These are phyloP conservation scores for Skeletonema potamos DNA, from an alignment of 108 stramenopile species.

Conservation along the genomic window DNA sequence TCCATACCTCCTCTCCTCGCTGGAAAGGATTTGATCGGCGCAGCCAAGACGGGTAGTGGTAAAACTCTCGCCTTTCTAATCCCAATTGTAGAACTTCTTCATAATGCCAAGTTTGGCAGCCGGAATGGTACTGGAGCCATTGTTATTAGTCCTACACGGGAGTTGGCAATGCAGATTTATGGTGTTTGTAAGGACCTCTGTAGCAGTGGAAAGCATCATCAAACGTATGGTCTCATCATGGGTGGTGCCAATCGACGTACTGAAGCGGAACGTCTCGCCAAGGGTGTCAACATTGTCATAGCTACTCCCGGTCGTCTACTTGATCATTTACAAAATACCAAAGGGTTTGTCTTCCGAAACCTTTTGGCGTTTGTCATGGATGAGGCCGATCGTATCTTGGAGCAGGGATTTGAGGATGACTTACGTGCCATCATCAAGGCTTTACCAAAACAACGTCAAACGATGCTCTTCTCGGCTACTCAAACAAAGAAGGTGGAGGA, in stretches of 20 bases:
- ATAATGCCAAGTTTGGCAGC: conserved; percentile 86
- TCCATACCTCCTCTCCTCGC: conserved; percentile 91
- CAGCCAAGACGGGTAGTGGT: conserved; percentile 97
- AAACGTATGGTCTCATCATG: conserved; percentile 98
- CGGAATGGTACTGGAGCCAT: conserved; percentile 97
- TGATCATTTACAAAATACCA: conserved; percentile 98
- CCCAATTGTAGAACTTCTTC: conserved; percentile 91
- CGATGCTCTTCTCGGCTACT: conserved; percentile 98
- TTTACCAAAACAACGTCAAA: conserved; percentile 96
- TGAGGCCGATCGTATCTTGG: conserved; percentile 98
- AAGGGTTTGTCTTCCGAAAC: conserved; percentile 35
- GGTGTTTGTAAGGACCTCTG: conserved; percentile 94
- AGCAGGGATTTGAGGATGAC: conserved; percentile 99
- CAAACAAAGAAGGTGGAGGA: conserved; percentile 99
- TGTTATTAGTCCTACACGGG: conserved; percentile 96
- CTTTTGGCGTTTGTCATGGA: conserved; percentile 94
- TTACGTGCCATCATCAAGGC: conserved; percentile 94
- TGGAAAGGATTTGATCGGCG: conserved; percentile 97
- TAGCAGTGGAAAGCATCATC: conserved; percentile 66
- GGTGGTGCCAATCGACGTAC: conserved; percentile 96
- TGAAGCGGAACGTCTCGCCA: conserved; percentile 95
- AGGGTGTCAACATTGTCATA: conserved; percentile 97
- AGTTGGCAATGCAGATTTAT: conserved; percentile 99
- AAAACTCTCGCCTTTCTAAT: conserved; percentile 98
- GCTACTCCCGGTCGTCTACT: conserved; percentile 97